Percentiles rank a stretch among this genome's conserved stretches.
Evolutionary conservation across 1,139 yeast genomes (phyloP).

Genomic region (Suhomyces yuchorum): DNA sequence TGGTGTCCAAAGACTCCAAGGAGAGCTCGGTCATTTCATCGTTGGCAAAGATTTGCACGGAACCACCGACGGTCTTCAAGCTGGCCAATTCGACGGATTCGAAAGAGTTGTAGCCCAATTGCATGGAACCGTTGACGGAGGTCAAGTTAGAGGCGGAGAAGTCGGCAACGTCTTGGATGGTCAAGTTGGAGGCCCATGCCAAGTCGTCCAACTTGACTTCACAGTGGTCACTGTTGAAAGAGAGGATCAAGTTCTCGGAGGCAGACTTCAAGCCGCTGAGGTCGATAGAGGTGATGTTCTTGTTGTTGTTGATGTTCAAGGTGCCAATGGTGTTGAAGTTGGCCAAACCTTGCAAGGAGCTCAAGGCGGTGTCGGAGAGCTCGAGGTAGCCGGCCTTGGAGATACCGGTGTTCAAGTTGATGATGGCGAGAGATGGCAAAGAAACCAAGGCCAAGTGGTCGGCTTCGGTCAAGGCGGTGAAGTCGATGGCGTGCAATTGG

Average conservation of each 20-base stretch:
- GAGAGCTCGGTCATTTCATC: constrained; percentile 39
- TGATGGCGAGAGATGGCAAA: constrained; percentile 45
- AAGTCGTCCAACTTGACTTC: constrained; percentile 40
- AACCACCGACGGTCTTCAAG: constrained; percentile 41
- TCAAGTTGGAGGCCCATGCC: constrained; percentile 47
- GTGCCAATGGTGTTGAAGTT: constrained; percentile 35
- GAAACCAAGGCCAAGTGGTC: constrained; percentile 40
- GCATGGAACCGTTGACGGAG: constrained; percentile 45
- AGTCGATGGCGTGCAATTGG: constrained; percentile 44
- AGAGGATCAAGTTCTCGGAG: constrained; percentile 39
- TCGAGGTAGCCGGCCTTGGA: constrained; percentile 36
- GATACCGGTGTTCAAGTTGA: constrained; percentile 43
- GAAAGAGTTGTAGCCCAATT: constrained; percentile 45
- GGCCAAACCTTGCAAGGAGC: constrained; percentile 40
- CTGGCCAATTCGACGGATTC: constrained; percentile 33
- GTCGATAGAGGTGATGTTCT: constrained; percentile 42
- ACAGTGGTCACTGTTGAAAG: constrained; percentile 49
- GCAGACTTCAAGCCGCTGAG: constrained; percentile 40
- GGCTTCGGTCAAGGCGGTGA: constrained; percentile 35
- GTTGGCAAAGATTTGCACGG: constrained; percentile 47
- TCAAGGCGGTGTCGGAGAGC: constrained; percentile 48
- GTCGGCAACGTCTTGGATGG: constrained; percentile 44
- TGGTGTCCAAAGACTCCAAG: constrained; percentile 32
- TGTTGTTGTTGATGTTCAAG: constrained; percentile 49
- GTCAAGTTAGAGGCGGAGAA: constrained; percentile 39